Percentiles rank a stretch among this genome's conserved stretches.
Conservation (phyloP, 1,284 basidiomycete genomes). For the Apiotrichum montevideense region DNA sequence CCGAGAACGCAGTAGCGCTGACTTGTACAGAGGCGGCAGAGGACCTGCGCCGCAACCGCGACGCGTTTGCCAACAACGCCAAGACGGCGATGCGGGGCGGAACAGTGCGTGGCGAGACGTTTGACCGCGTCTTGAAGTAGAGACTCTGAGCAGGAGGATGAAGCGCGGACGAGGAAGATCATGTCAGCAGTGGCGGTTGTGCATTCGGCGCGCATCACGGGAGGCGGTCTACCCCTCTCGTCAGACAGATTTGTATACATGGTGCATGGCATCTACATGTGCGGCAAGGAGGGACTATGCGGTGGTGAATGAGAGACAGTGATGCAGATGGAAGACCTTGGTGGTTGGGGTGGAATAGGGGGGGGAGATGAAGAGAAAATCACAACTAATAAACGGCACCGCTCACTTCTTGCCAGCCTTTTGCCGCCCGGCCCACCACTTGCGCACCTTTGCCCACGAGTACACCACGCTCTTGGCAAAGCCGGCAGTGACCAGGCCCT, state of each 20-base stretch:
- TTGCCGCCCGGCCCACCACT: constrained; percentile 60
- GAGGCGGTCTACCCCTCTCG: too few species aligned
- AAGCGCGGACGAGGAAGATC: too few species aligned
- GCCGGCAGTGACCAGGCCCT: constrained; percentile 80
- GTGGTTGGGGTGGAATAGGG: not conserved
- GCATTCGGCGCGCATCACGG: too few species aligned
- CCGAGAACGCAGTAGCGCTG: not conserved
- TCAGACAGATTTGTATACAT: constrained; percentile 1
- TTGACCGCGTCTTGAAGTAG: constrained; percentile 60
- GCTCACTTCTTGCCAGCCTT: not conserved
- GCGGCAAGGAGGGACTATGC: not conserved
- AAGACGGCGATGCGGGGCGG: constrained; percentile 75
- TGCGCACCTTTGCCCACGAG: constrained; percentile 65
- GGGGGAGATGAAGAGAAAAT: not conserved
- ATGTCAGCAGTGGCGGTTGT: too few species aligned
- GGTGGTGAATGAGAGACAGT: not conserved
- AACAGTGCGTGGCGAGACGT: constrained; percentile 65
- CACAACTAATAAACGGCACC: not conserved
- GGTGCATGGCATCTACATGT: constrained; percentile 3
- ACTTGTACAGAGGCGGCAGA: constrained; percentile 77
- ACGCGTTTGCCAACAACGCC: constrained; percentile 74
- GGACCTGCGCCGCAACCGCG: constrained; percentile 77
- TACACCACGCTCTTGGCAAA: constrained; percentile 72
- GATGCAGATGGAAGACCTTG: not conserved
- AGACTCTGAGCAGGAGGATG: not conserved